Conservation (phyloP, 2,329 filamentous ascomycete species). For the Talaromyces sp. region DNA sequence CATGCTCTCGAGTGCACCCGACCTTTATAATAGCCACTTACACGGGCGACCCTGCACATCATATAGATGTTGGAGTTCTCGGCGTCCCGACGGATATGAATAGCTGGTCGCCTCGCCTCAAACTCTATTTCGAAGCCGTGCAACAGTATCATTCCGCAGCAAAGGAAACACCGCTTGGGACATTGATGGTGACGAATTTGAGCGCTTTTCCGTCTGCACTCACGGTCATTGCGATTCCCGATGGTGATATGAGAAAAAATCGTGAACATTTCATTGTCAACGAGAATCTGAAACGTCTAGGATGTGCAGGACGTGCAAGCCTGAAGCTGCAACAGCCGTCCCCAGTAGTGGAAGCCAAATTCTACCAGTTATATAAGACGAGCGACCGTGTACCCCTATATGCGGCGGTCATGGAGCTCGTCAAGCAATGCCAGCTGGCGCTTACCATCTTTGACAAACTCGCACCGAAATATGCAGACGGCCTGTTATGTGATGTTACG, state of each 20-base stretch:
- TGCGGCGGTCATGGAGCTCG: conserved; percentile 76
- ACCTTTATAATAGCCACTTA: conserved; percentile 91
- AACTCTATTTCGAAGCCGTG: conserved; percentile 80
- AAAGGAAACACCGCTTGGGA: conserved; percentile 76
- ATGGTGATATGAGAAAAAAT: conserved; percentile 77
- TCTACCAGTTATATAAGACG: conserved; percentile 82
- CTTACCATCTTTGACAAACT: conserved; percentile 83
- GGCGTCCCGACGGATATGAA: conserved; percentile 76
- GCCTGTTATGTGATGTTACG: conserved; percentile 86
- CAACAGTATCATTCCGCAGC: conserved; percentile 79
- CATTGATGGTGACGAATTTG: conserved; percentile 89
- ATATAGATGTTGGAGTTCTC: conserved; percentile 73
- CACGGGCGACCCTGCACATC: conserved; percentile 78
- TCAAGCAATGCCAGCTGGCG: conserved; percentile 87
- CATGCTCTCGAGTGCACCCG: conserved; percentile 82
- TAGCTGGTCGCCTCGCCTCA: conserved; percentile 73
- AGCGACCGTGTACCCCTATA: conserved; percentile 77
- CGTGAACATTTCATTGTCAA: conserved; percentile 87
- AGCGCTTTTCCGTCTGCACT: conserved; percentile 87
- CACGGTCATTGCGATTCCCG: conserved; percentile 85
- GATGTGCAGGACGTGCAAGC: conserved; percentile 84
- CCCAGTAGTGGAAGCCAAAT: conserved; percentile 81
- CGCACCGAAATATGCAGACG: conserved; percentile 84
- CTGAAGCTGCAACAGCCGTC: conserved; percentile 75
- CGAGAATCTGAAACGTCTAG: conserved; percentile 85